Evolutionary conservation across 2,329 filamentous ascomycete species (phyloP), one percentile per base, ranked within the genome.

Genomic region (Pochonia chlamydosporia): DNA sequence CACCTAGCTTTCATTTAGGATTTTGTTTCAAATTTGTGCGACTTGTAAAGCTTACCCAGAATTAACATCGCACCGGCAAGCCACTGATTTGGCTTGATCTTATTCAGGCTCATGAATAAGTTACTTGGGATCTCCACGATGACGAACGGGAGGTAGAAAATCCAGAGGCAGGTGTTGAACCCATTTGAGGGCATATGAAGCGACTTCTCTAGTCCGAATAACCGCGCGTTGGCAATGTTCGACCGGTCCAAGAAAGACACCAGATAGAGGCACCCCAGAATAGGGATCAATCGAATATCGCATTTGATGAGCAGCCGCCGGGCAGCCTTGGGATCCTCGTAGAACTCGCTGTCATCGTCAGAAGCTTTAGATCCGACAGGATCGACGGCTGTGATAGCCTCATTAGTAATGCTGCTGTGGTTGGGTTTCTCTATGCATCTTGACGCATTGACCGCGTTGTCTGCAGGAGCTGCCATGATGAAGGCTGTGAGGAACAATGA

Each of bases 111-210:
- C 46, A 51, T 51, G 31, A 51, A 51, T 39, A 51, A 40, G 54
- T 85, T 84, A 16, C 79, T 83, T 40, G 80, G 54, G 0, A 73
- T 72, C 57, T 84, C 81, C 50, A 81, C 81, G 18, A 82, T 64
- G 0, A 79, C 67, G 59, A 86, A 86, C 1, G 79, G 82, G 33
- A 85, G 70, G 66, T 85, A 86, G 66, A 87, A 86, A 49, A 85
- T 71, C 23, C 49, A 49, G 3, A 76, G 67, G 10, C 73, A 66
- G 9, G 75, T 66, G 60, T 84, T 84, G 61, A 49, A 53, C 20
- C 47, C 47, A 18, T 46, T 51, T 5, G 44, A 44, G 3, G 46
- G 42, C 51, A 53, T 51, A 26, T 43, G n/a, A 11, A 53, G 49
- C 13, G 47, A 49, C 81, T 84, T 59, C 81, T 57, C 52, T 6